These are phyloP conservation scores for Tylopilus cervinicoccineus DNA, from an alignment of 768 basidiomycete species.

Conservation along the genomic window DNA sequence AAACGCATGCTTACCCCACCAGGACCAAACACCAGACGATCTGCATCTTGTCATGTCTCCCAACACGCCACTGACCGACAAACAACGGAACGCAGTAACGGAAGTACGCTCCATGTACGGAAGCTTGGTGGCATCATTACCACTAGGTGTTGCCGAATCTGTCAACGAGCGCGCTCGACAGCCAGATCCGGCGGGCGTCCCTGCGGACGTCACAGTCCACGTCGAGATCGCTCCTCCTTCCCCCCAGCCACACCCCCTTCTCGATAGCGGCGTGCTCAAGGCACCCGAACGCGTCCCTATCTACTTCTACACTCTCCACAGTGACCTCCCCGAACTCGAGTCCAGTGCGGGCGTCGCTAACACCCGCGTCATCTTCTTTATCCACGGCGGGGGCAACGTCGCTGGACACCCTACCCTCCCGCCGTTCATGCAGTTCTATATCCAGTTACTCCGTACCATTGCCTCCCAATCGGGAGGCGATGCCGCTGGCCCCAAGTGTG, in stretches of 20 bases:
- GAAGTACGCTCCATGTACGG: not conserved
- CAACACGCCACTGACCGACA: slow-evolving; percentile 13
- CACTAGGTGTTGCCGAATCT: slow-evolving; percentile 3
- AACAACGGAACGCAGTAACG: slow-evolving; percentile 11
- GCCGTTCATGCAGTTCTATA: slow-evolving; percentile 4
- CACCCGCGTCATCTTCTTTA: slow-evolving; percentile 18
- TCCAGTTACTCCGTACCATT: slow-evolving; percentile 8
- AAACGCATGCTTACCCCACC: not conserved
- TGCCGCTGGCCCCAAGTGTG: not conserved
- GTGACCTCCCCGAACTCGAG: not conserved
- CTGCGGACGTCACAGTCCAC: slow-evolving; percentile 7
- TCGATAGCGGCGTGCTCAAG: slow-evolving; percentile 1
- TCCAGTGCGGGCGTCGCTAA: not conserved
- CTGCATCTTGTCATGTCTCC: not conserved
- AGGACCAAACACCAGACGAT: slow-evolving; percentile 14
- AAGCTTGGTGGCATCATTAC: accelerated
- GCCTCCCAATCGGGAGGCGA: not conserved
- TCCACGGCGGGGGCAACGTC: slow-evolving; percentile 23
- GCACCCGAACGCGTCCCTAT: slow-evolving; percentile 19
- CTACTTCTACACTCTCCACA: slow-evolving; percentile 15
- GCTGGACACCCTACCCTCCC: slow-evolving; percentile 13
- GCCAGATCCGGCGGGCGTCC: slow-evolving; percentile 1
- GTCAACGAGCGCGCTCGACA: slow-evolving; percentile 11
- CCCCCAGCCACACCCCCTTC: not conserved
- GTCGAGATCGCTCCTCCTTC: slow-evolving; percentile 20